Base-by-base conservation (phyloP, 768 basidiomycete species). In the Amanita muscaria region DNA sequence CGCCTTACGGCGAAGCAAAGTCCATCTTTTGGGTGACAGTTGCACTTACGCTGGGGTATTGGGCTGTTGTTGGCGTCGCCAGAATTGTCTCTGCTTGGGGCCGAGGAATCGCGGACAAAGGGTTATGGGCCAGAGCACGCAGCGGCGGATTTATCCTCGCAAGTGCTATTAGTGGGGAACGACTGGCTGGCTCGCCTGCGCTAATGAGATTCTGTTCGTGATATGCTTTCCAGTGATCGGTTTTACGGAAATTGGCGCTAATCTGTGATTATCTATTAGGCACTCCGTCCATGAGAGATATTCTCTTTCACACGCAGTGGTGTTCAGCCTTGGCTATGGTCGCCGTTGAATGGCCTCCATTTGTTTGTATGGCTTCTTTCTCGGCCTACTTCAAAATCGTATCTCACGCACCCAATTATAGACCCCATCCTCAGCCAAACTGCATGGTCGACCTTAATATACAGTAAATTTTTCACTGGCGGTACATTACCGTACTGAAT, bases 271-370 rank as follows among this genome's bases (percentile, higher is more conserved):
- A 12, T 31, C 15, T 22, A 47, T 3, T 50, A 92, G 91, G 84
- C 53, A 94, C 96, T 0, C 94, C 96, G 2, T 89, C 90, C 5
- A 66, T 93, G 65, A 73, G 92, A 42, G 96, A 99, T 61, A 74
- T 99, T 40, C 75, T 97, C 40, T 86, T 90, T 61, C 90, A 93
- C 56, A 87, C 92, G 0, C 92, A 96, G 53, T 97, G 88, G 85
- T 88, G 85, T 59, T 76, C 88, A 31, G 76, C 83, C 24, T 68
- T 99, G 11, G 80, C 80, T 24, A 93, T 96, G 87, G 80, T 98
- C 43, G 89, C 94, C 25, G 90, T 98, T 16, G 75, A 88, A 59
- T 99, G 94, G 94, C 94, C 96, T 0, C 69, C 72, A 12, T 97
- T 93, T 61, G 74, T 84, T 49, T 98, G 92, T 92, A 54, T 52